Percentiles rank a stretch among this genome's conserved stretches.
Conservation (phyloP, 2,329 filamentous ascomycete species). For the Microcera coccophila region DNA sequence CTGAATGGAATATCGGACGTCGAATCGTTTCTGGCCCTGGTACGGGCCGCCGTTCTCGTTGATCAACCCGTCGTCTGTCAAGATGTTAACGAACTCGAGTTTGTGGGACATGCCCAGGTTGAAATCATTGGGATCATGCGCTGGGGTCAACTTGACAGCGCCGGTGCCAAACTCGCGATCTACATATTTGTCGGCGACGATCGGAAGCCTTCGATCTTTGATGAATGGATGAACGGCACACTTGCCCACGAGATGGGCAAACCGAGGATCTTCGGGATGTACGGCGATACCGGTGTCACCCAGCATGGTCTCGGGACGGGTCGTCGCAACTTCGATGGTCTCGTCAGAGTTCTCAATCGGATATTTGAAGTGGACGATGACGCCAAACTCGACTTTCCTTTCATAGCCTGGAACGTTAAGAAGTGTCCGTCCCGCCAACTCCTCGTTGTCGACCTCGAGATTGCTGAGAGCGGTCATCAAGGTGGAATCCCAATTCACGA, state of each 20-base stretch:
- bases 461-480: slow-evolving; percentile 89
- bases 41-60: slow-evolving; percentile 82
- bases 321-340: slow-evolving; percentile 87
- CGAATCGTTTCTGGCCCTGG: slow-evolving; percentile 84
- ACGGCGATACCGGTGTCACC: slow-evolving; percentile 93
- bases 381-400: slow-evolving; percentile 93
- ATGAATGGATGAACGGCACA: slow-evolving; percentile 84
- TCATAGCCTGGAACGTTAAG: slow-evolving; percentile 93
- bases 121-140: slow-evolving; percentile 95
- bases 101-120: slow-evolving; percentile 75
- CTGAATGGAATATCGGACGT: slow-evolving; percentile 81
- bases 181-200: slow-evolving; percentile 85
- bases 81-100: slow-evolving; percentile 88
- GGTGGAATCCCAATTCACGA: slow-evolving; percentile 93
- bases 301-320: slow-evolving; percentile 90
- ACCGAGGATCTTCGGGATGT: slow-evolving; percentile 80
- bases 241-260: slow-evolving; percentile 84
- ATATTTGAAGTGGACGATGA: slow-evolving; percentile 88
- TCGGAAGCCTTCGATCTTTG: slow-evolving; percentile 72
- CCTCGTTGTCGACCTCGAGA: slow-evolving; percentile 88
- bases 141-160: slow-evolving; percentile 94
- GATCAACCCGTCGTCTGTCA: slow-evolving; percentile 85
- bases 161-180: slow-evolving; percentile 93
- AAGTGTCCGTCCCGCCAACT: slow-evolving; percentile 78
- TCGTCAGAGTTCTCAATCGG: slow-evolving; percentile 76